Conservation (phyloP, 148 eudicot genomes). For the Chenopodium suecicum region DNA sequence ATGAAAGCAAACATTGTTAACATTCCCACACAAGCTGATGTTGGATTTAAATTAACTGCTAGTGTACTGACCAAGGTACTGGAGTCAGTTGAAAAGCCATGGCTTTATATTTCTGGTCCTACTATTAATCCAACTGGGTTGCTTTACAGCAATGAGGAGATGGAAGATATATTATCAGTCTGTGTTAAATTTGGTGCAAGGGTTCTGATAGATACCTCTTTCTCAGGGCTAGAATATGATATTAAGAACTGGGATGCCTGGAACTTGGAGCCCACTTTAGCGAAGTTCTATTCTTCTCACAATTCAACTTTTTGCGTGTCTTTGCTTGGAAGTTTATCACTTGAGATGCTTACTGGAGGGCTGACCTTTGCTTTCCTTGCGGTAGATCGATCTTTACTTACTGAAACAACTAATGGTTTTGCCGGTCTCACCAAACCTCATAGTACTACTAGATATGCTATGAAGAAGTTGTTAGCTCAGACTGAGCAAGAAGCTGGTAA, state of each 20-base stretch:
- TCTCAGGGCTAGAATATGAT: conserved; percentile 77
- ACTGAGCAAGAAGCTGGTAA: conserved; percentile 49
- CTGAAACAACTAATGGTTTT: conserved; percentile 60
- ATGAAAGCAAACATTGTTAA: conserved; percentile 58
- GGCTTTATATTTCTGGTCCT: conserved; percentile 93
- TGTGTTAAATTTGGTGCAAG: conserved; percentile 89
- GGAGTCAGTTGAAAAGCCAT: conserved; percentile 63
- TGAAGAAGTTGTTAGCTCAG: conserved; percentile 80
- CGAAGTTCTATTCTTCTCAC: conserved; percentile 43
- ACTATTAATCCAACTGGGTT: conserved; percentile 85
- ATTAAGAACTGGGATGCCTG: conserved; percentile 48
- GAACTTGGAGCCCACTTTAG: conserved; percentile 63
- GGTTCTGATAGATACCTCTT: conserved; percentile 84
- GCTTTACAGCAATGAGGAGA: conserved; percentile 77
- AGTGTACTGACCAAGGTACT: conserved; percentile 44
- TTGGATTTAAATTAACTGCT: conserved; percentile 70
- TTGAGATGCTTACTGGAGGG: conserved; percentile 87
- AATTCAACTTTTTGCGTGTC: conserved; percentile 59
- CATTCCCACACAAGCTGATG: conserved; percentile 57
- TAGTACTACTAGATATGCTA: conserved; percentile 69
- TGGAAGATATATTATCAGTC: conserved; percentile 50
- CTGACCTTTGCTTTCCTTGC: conserved; percentile 75
- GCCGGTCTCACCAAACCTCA: conserved; percentile 83
- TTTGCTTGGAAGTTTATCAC: conserved; percentile 77
- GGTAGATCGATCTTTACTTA: conserved; percentile 57